A percentile compares a stretch with the other conserved stretches of the same genome.
Conservation (phyloP, 352 stramenopile genomes). For the Phytophthora tubulina region DNA sequence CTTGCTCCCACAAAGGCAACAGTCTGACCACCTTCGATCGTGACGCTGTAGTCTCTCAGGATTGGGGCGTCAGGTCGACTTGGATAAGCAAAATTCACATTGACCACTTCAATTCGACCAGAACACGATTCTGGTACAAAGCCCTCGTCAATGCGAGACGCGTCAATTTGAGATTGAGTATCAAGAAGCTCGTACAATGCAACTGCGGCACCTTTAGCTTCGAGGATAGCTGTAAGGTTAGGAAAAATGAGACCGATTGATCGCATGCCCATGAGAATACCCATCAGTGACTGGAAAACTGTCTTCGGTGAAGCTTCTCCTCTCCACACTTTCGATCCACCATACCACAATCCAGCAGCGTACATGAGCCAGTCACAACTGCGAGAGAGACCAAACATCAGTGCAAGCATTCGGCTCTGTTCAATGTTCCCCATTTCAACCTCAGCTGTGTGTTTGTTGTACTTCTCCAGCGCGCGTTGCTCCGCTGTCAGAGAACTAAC, state of each 20-base stretch:
- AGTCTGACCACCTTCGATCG: not conserved
- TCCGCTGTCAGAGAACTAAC: slow-evolving; percentile 43
- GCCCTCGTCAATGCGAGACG: slow-evolving; percentile 34
- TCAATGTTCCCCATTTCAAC: slow-evolving; percentile 33
- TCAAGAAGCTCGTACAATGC: slow-evolving; percentile 52
- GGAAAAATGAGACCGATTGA: slow-evolving; percentile 42
- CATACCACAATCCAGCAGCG: slow-evolving; percentile 47
- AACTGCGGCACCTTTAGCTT: slow-evolving; percentile 31
- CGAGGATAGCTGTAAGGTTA: slow-evolving; percentile 38
- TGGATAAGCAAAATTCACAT: slow-evolving; percentile 71
- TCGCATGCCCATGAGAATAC: slow-evolving; percentile 41
- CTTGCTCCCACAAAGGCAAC: slow-evolving; percentile 13
- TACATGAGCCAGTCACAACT: slow-evolving; percentile 47
- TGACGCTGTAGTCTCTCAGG: slow-evolving; percentile 15
- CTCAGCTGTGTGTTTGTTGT: slow-evolving; percentile 22
- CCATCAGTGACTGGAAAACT: slow-evolving; percentile 47
- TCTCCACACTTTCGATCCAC: slow-evolving; percentile 41
- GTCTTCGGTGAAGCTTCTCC: slow-evolving; percentile 21
- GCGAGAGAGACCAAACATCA: slow-evolving; percentile 33
- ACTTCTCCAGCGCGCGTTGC: slow-evolving; percentile 34
- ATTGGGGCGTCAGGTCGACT: slow-evolving; percentile 10
- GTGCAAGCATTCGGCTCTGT: slow-evolving; percentile 16
- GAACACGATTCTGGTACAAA: slow-evolving; percentile 33
- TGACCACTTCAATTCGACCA: slow-evolving; percentile 54
- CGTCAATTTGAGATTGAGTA: slow-evolving; percentile 47